Percentiles rank a stretch among this genome's conserved stretches.
Conservation (phyloP, 352 stramenopile genomes). For the Pythium dissimile region DNA sequence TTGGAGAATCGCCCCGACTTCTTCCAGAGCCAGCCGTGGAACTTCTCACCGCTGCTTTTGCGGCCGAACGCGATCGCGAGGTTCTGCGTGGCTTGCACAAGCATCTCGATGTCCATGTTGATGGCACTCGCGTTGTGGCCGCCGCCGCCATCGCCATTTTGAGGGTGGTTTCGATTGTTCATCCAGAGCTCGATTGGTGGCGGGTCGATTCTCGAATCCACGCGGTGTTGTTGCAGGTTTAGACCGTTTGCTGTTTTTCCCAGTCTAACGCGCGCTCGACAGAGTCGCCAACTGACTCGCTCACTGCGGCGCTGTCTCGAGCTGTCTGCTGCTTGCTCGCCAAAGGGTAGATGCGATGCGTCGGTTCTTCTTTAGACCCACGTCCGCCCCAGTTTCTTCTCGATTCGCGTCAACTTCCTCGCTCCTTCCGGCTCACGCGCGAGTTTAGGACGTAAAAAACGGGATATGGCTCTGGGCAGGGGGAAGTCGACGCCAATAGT, state of each 20-base stretch:
- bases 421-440: constrained; percentile 13
- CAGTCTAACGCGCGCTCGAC: not conserved
- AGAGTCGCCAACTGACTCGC: not conserved
- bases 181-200: constrained; percentile 12
- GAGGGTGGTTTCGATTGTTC: constrained; percentile 21
- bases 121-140: constrained; percentile 22
- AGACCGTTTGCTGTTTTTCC: not conserved
- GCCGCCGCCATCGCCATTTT: constrained; percentile 19
- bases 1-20: constrained; percentile 76
- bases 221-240: no score
- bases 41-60: constrained; percentile 62
- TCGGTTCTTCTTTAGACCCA: constrained; percentile 5
- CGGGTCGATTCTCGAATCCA: not conserved
- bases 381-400: constrained; percentile 16
- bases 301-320: not conserved
- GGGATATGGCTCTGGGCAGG: constrained; percentile 19
- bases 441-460: constrained; percentile 29
- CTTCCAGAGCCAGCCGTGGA: constrained; percentile 83
- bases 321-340: constrained; percentile 9
- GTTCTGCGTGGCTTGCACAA: constrained; percentile 79
- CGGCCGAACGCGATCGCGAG: constrained; percentile 67
- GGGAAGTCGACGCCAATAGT: not conserved
- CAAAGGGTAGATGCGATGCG: constrained; percentile 8
- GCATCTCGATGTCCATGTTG: constrained; percentile 80
- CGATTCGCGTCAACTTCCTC: constrained; percentile 21